Conservation (phyloP, 179 eudicot species). For the Nepenthes alata region DNA sequence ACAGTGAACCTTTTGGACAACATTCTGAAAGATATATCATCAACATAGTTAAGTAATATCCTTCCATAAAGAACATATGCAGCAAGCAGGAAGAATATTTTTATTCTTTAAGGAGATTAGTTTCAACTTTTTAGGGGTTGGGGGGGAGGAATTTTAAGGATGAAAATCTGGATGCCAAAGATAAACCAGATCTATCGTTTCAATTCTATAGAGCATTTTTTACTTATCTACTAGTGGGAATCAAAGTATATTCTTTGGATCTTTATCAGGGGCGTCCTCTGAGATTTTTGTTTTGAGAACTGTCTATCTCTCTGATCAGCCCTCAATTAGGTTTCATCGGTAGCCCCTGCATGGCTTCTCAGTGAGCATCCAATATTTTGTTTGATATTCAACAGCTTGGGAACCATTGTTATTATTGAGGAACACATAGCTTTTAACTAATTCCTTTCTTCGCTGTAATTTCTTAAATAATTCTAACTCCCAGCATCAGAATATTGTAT, state of each 20-base stretch:
- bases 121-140: constrained; percentile 3
- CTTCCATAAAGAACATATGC: background rate
- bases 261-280: background rate
- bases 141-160: background rate
- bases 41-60: constrained; percentile 1
- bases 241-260: constrained; percentile 2
- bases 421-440: too few relatives aligned
- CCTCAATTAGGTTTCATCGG: too few relatives aligned
- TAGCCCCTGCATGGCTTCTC: too few relatives aligned
- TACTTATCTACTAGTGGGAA: constrained; percentile 5
- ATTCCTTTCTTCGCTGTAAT: too few relatives aligned
- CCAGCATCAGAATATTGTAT: too few relatives aligned
- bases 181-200: too few relatives aligned
- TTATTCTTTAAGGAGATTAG: background rate
- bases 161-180: background rate
- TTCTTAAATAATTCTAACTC: too few relatives aligned
- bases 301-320: too few relatives aligned
- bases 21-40: constrained; percentile 6
- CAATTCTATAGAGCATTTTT: background rate
- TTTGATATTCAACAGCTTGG: too few relatives aligned
- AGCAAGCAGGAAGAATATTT: constrained; percentile 1
- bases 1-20: constrained; percentile 11
- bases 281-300: too few relatives aligned
- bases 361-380: too few relatives aligned
- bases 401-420: too few relatives aligned